Base-by-base conservation (phyloP, 2,329 filamentous ascomycete genomes). In the Fusarium setosum region DNA sequence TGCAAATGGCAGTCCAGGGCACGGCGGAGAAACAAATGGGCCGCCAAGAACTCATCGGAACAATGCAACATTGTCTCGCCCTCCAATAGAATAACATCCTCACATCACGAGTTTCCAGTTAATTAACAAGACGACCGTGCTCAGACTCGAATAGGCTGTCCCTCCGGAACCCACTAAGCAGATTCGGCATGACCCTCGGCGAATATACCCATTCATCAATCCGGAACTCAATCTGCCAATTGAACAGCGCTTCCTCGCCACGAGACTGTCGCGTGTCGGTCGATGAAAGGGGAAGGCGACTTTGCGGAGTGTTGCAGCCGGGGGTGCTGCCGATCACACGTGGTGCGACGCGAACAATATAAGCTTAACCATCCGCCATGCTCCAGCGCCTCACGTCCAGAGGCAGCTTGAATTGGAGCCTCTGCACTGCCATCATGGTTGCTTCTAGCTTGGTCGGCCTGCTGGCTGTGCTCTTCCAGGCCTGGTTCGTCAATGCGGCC, bases 381-480 rank as follows among this genome's bases (percentile, higher is more conserved):
- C 37, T 37, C 18, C 26, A n/a, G 15, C 34, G 35, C 21, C 26
- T 13, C n/a, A 17, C 18, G 37, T n/a, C 11, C 20, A 8, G 23
- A 54, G 34, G 26, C 42, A 23, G 17, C 35, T 59, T 35, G n/a
- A n/a, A n/a, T n/a, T n/a, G 53, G 49, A 60, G 29, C n/a, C 38
- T 62, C 13, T 68, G 34, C 11, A 23, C 59, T 23, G 18, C 32
- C 45, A 59, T 62, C 62, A 73, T 73, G 67, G 53, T 68, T 24
- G 44, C 41, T 7, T 71, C 68, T 4, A 51, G 52, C 34, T 29
- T 73, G 26, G 48, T 72, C 41, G 56, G 58, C 48, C 59, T 73
- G 2, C 38, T 70, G 52, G 71, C 71, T 29, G 47, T 61, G 20
- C 24, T 60, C 26, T 17, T 44, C 2, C 71, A 70, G 62, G 35